These are phyloP conservation scores for Blastobotrys apis DNA, from an alignment of 1,139 yeast species.

Conservation along the genomic window DNA sequence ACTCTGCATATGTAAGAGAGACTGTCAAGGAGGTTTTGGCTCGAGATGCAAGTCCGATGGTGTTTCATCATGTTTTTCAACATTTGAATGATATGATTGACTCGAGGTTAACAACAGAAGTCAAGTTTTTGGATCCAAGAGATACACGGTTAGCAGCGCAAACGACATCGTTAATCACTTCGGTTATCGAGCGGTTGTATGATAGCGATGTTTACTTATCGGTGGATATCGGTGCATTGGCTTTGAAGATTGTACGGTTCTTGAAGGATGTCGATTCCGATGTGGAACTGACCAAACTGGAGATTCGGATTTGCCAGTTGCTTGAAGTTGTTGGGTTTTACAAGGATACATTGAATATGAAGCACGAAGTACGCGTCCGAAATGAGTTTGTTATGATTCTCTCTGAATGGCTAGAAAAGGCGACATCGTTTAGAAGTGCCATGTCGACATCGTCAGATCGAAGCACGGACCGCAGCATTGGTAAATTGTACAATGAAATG, in stretches of 20 bases:
- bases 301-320: slow-evolving; percentile 57
- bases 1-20: slow-evolving; percentile 37
- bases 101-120: slow-evolving; percentile 22
- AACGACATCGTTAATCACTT: slow-evolving; percentile 39
- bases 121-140: slow-evolving; percentile 15
- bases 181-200: slow-evolving; percentile 41
- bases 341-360: slow-evolving; percentile 30
- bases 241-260: slow-evolving; percentile 36
- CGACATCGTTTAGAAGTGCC: slow-evolving; percentile 12
- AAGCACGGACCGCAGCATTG: slow-evolving; percentile 14
- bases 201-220: slow-evolving; percentile 40
- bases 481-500: slow-evolving; percentile 22
- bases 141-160: slow-evolving; percentile 41
- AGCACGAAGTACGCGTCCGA: slow-evolving; percentile 57
- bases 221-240: slow-evolving; percentile 40
- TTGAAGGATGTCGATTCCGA: slow-evolving; percentile 39
- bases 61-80: slow-evolving; percentile 40
- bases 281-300: slow-evolving; percentile 45
- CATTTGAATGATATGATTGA: slow-evolving; percentile 30
- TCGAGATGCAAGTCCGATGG: slow-evolving; percentile 43
- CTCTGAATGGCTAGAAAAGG: slow-evolving; percentile 58
- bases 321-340: slow-evolving; percentile 48
- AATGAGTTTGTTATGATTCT: slow-evolving; percentile 57
- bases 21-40: slow-evolving; percentile 47
- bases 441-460: slow-evolving; percentile 11